Evolutionary conservation across 441 rosid species (phyloP), one percentile per base, ranked within the genome.

Genomic region (Corymbia calophylla): DNA sequence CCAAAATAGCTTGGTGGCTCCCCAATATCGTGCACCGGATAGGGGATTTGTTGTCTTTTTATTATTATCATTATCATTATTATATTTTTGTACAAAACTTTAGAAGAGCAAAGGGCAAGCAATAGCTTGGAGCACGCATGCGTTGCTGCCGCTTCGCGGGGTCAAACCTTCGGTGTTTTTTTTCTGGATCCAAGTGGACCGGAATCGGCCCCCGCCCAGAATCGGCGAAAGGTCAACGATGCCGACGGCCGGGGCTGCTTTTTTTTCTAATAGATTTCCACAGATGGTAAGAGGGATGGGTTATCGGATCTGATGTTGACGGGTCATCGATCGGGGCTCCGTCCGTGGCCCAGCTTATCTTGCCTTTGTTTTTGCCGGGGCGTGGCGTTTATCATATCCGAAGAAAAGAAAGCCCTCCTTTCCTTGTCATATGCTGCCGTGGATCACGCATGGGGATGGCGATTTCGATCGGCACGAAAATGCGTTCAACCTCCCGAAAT

Each of bases 51-150:
- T 35, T 35, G 3, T 5, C 0, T 70, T 2, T 2, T 68, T 7
- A 0, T n/a, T n/a, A 3, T 0, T 0, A 1, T n/a, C n/a, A 7
- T 64, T 19, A 35, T 29, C 0, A 35, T 35, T 10, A 32, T 5
- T 10, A 9, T 35, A 0, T 18, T 19, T 70, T 70, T 19, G 48
- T 3, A 70, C 48, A 18, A 39, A 11, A 73, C 16, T 23, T 44
- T 23, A 21, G 84, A 11, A 21, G 84, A 6, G 39, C 84, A 17
- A 23, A 11, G 2, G 84, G 51, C 17, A 6, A 39, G 27, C 47
- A 19, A 32, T 4, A 0, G 68, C 32, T 3, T 5, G 14, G 84
- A 3, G 84, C 84, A 39, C 84, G 84, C 84, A 6, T 21, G 84
- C 84, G n/a, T 12, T 47, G 51, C 84, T 73, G 47, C 84, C 17